These are phyloP conservation scores for Mortierella antarctica DNA, from an alignment of 192 early-diverging fungal genomes.

Conservation along the genomic window DNA sequence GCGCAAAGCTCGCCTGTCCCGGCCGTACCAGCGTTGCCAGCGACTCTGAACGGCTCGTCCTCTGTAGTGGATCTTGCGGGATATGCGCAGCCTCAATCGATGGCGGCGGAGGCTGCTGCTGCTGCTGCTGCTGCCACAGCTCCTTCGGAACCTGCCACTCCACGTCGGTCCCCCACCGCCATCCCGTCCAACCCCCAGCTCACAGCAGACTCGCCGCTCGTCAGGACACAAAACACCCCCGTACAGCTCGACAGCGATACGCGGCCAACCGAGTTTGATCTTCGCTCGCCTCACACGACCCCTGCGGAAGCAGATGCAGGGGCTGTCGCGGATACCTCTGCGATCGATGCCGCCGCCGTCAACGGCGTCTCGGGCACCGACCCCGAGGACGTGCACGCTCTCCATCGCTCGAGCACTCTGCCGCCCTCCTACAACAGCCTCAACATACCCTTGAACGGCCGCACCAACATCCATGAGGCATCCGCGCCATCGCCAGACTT, in stretches of 20 bases:
- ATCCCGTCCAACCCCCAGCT: constrained; percentile 21
- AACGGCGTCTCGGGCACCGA: neutral
- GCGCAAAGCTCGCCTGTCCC: neutral
- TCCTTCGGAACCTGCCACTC: constrained; percentile 2
- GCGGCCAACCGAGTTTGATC: constrained; percentile 24
- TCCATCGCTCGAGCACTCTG: constrained; percentile 18
- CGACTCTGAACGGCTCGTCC: neutral
- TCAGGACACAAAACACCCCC: constrained; percentile 5
- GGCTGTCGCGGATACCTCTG: neutral
- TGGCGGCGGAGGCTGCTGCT: neutral
- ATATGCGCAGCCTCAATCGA: constrained; percentile 9
- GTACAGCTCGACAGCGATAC: neutral
- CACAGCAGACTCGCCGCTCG: constrained; percentile 13
- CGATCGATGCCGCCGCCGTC: neutral
- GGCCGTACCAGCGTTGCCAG: constrained; percentile 12
- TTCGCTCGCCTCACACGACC: constrained; percentile 25
- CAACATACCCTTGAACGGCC: constrained; percentile 22
- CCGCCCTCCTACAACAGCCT: constrained; percentile 51
- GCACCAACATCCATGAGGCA: constrained; percentile 17
- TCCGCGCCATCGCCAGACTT: constrained; percentile 31
- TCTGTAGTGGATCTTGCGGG: constrained; percentile 9
- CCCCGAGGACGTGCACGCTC: neutral
- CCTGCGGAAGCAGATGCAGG: neutral
- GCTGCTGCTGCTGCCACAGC: neutral
- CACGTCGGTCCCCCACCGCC: constrained; percentile 12